Base-by-base conservation (phyloP, 23 red algal genomes). In the Agarophyton chilense region DNA sequence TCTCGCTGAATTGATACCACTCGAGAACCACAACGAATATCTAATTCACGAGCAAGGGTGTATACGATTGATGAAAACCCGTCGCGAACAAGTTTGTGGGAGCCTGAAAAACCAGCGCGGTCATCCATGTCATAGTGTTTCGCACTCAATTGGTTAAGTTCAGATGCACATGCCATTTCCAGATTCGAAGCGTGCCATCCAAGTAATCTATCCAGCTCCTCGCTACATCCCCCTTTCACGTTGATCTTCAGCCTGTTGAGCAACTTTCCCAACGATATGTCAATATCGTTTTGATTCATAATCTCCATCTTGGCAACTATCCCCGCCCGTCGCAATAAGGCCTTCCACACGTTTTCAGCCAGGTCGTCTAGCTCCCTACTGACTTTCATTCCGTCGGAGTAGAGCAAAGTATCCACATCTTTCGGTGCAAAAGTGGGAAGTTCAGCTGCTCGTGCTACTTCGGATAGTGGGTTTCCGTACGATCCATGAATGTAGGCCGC, bases 71-170 rank as follows among this genome's bases (percentile, higher is more conserved):
- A 83, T 1, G 79, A 79, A 43, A 85, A 94, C 6, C 95, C 95
- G 46, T 90, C 91, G 26, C 90, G 72, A 49, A 98, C 47, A 12
- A 98, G 40, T 64, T 76, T 76, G 85, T 98, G 91, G 46, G 61
- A 68, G 26, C 95, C 95, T 39, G 84, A 76, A 87, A 98, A 92
- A 6, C 72, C 91, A 91, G 63, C 90, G 11, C 77, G 76, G 29
- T 92, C 86, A 72, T 98, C 95, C 91, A 93, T 92, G 40, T 98
- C 95, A 78, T 93, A 98, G 84, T 94, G 88, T 42, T 88, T 89
- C 4, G 91, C 77, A 58, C 91, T 94, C 32, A 98, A 83, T 63
- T 87, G 34, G 44, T 68, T 67, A 8, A 98, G 65, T 28, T 93
- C 85, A 44, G 95, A 76, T 29, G 90, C 95, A 81, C 95, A 98